Base-by-base conservation (phyloP, 805 yeast genomes). In the Saccharomyces eubayanus region DNA sequence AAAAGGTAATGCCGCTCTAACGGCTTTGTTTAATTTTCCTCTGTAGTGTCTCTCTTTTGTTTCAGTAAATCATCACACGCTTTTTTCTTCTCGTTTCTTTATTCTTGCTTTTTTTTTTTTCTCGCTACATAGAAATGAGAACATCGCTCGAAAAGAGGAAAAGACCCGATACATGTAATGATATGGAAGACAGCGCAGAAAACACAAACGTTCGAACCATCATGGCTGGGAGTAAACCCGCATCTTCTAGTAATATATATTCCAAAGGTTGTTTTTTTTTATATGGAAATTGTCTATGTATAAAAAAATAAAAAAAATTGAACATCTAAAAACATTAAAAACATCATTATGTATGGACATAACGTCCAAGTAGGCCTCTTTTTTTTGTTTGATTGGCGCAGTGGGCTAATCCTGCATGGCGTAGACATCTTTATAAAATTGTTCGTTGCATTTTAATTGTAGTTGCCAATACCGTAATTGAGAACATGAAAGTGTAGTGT, bases 391-490 rank as follows among this genome's bases (percentile, higher is more conserved):
- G 14, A 12, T 31, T 12, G 21, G 43, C 24, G 2, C 24, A 36
- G 10, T 36, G 1, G 11, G 43, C 43, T 36, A 36, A 16, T 36
- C 43, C 43, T 36, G 43, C 43, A 36, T 36, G 11, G 43, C 11
- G 53, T 61, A 60, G 28, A 62, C 56, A 49, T 61, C 66, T 48
- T 54, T 53, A 54, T 62, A 59, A 52, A 61, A 56, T 48, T 58
- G 59, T 50, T 62, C 60, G 46, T 61, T 60, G 49, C 57, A 57
- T 40, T 59, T 56, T 50, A 59, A 51, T 47, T 63, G 66, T 49
- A 56, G 46, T 50, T 64, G 63, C 68, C 68, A 65, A 51, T 59
- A 64, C 46, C 59, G 57, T 46, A 65, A 49, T 47, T 65, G 66
- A 36, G 63, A 56, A 27, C 62, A 61, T 6, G 62, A 55, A 21